Percentiles rank a stretch among this genome's conserved stretches.
Evolutionary conservation across 345 rosid genomes (phyloP).

Genomic region (Turritis glabra): DNA sequence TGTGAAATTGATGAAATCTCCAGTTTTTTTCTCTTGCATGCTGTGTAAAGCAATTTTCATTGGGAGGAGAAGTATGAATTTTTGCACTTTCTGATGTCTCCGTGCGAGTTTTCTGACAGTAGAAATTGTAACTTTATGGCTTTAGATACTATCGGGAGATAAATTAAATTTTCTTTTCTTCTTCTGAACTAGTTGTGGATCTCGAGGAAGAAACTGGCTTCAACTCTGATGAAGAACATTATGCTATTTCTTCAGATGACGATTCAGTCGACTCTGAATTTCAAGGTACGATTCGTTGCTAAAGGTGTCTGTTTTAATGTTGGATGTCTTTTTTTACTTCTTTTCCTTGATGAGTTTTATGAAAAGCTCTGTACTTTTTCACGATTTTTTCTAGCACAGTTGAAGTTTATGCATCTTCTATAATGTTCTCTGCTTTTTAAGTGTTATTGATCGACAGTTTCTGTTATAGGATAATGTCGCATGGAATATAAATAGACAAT

Average conservation of each 20-base stretch:
- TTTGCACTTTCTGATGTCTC: too few species aligned
- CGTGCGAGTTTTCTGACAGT: too few species aligned
- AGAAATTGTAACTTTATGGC: background rate
- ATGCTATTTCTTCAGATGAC: constrained; percentile 5
- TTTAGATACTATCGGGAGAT: background rate
- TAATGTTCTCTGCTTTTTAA: background rate
- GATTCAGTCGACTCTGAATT: constrained; percentile 10
- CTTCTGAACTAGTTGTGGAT: constrained; percentile 7
- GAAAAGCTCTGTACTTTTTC: background rate
- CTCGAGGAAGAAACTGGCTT: constrained; percentile 7
- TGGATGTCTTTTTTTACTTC: background rate
- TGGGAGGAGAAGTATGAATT: too few species aligned
- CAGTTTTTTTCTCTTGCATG: too few species aligned
- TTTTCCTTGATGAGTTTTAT: background rate
- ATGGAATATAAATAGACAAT: background rate
- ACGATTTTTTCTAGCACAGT: background rate
- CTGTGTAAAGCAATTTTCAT: too few species aligned
- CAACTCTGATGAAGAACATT: constrained; percentile 7
- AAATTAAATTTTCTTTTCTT: background rate
- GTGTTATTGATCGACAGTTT: background rate
- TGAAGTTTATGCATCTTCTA: background rate
- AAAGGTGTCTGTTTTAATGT: background rate
- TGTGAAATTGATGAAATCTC: background rate
- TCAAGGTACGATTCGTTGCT: constrained; percentile 13
- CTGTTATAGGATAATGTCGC: background rate